These are phyloP conservation scores for Neurospora tetrasperma DNA, from an alignment of 495 filamentous ascomycete species.

Conservation along the genomic window DNA sequence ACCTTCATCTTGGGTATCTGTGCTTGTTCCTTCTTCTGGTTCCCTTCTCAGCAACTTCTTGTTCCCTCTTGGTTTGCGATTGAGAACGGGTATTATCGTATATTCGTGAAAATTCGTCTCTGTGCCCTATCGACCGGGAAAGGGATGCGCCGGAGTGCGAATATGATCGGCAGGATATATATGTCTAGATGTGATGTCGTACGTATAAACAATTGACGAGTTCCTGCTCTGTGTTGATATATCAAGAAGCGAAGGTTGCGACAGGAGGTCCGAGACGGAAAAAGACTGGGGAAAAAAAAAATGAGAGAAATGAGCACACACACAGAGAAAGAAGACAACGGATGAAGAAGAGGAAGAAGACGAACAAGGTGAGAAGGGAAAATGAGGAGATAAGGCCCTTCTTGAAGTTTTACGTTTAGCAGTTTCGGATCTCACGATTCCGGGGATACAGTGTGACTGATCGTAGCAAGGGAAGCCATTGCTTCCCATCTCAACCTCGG, in stretches of 20 bases:
- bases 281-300: not conserved
- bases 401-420: not conserved
- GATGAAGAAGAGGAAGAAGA: constrained; percentile 19
- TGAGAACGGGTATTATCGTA: not conserved
- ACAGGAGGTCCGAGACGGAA: not conserved
- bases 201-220: constrained; percentile 32
- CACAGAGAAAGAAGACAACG: constrained; percentile 20
- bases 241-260: not conserved
- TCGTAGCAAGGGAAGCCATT: constrained; percentile 19
- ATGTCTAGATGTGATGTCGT: constrained; percentile 8
- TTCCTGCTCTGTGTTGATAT: constrained; percentile 37
- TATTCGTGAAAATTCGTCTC: not conserved
- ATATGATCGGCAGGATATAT: constrained; percentile 6
- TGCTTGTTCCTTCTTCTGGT: constrained; percentile 1
- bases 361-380: constrained; percentile 24
- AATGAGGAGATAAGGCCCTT: constrained; percentile 26
- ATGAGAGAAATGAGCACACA: not conserved
- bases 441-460: constrained; percentile 34
- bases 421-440: not conserved
- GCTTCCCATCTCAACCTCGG: not conserved
- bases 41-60: not conserved
- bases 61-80: not conserved
- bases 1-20: constrained; percentile 40
- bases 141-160: constrained; percentile 6
- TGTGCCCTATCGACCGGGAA: not conserved